Conservation (phyloP, 345 rosid species). For the Pugionium cornutum region DNA sequence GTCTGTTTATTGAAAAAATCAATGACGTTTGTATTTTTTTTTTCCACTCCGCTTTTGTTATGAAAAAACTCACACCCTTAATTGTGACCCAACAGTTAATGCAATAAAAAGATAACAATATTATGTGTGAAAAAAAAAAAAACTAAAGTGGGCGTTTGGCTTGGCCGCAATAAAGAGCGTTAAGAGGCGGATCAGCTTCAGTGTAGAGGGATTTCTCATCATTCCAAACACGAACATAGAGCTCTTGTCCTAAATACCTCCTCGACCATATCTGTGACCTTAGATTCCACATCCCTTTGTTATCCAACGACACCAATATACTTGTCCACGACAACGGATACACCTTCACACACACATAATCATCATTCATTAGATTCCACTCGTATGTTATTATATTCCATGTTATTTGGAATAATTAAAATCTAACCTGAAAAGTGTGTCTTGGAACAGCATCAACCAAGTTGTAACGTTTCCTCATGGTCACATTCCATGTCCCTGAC, state of each 20-base stretch:
- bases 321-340: slow-evolving; percentile 74
- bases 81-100: slow-evolving; percentile 19
- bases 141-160: slow-evolving; percentile 36
- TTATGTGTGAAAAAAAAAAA: background rate
- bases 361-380: background rate
- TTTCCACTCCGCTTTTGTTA: background rate
- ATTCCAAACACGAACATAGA: slow-evolving; percentile 73
- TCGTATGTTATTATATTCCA: background rate
- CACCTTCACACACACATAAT: slow-evolving; percentile 49
- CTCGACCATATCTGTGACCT: slow-evolving; percentile 74
- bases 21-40: slow-evolving; percentile 11
- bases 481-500: slow-evolving; percentile 51
- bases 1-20: slow-evolving; percentile 30
- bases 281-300: slow-evolving; percentile 94
- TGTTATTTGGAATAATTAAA: background rate
- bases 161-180: slow-evolving; percentile 48
- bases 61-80: background rate
- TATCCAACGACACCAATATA: slow-evolving; percentile 70
- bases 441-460: slow-evolving; percentile 59
- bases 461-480: slow-evolving; percentile 60
- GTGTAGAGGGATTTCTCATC: slow-evolving; percentile 47
- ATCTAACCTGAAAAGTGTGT: slow-evolving; percentile 64
- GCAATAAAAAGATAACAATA: slow-evolving; percentile 19
- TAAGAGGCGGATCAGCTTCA: slow-evolving; percentile 44
- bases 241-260: slow-evolving; percentile 72